Conservation (phyloP, 495 filamentous ascomycete genomes). For the Oleoguttula mirabilis region DNA sequence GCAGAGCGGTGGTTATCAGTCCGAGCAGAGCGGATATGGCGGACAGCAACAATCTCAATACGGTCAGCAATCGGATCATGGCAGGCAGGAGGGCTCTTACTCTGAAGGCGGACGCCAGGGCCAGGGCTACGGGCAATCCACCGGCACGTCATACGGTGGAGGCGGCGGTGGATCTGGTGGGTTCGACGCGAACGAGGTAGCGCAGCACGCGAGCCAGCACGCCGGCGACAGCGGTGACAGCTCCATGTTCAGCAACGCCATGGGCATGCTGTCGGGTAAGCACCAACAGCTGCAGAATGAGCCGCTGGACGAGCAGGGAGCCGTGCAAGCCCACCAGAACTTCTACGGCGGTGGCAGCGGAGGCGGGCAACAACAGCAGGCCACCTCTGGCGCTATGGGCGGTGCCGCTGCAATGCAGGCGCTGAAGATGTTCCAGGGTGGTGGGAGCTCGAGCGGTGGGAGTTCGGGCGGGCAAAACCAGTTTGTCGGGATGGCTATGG, state of each 20-base stretch:
- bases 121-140: slow-evolving; percentile 20
- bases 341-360: slow-evolving; percentile 39
- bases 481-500: slow-evolving; percentile 58
- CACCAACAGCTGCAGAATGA: slow-evolving; percentile 30
- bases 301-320: slow-evolving; percentile 45
- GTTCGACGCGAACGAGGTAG: slow-evolving; percentile 38
- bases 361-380: slow-evolving; percentile 22
- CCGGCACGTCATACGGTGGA: slow-evolving; percentile 28
- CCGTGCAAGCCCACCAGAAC: slow-evolving; percentile 43
- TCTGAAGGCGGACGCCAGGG: slow-evolving; percentile 8
- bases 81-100: slow-evolving; percentile 12
- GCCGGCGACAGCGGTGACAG: slow-evolving; percentile 37
- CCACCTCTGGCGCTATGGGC: slow-evolving; percentile 35
- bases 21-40: slow-evolving; percentile 2
- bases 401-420: slow-evolving; percentile 56
- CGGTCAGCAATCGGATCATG: slow-evolving; percentile 12
- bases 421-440: slow-evolving; percentile 50
- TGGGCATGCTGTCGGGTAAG: slow-evolving; percentile 39
- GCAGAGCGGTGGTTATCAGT: no score
- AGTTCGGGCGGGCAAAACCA: slow-evolving; percentile 40
- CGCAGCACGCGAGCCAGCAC: slow-evolving; percentile 37
- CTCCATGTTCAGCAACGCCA: slow-evolving; percentile 38
- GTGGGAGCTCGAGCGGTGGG: slow-evolving; percentile 18
- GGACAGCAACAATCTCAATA: background rate
- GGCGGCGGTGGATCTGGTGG: slow-evolving; percentile 21